phyloP scores from a whole-genome alignment of 2,329 filamentous ascomycete genomes.

The Neophaeococcomyces aloes region DNA sequence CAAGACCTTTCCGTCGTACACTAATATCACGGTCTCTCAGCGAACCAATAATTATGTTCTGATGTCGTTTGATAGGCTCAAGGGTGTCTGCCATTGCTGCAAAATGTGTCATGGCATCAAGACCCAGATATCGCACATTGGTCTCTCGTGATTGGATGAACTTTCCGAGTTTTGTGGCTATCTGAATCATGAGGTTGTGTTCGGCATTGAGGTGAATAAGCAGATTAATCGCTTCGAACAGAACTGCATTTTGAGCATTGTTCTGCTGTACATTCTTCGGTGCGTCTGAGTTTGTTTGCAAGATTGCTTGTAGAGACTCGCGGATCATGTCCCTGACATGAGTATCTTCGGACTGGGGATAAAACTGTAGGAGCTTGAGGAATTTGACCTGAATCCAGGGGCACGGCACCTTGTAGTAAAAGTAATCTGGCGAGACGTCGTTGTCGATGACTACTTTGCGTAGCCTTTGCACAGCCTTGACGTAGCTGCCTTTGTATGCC shows the following conservation, averaged over 20 bases:
- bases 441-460: slow-evolving; percentile 85
- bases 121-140: slow-evolving; percentile 87
- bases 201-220: slow-evolving; percentile 97
- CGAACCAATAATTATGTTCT: slow-evolving; percentile 89
- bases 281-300: slow-evolving; percentile 82
- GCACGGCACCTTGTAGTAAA: slow-evolving; percentile 99
- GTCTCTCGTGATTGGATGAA: slow-evolving; percentile 97
- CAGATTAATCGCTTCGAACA: slow-evolving; percentile 97
- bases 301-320: slow-evolving; percentile 78
- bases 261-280: slow-evolving; percentile 99
- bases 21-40: slow-evolving; percentile 94
- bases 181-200: slow-evolving; percentile 88
- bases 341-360: slow-evolving; percentile 88
- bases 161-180: slow-evolving; percentile 78
- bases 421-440: slow-evolving; percentile 80
- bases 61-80: slow-evolving; percentile 95
- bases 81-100: slow-evolving; percentile 87
- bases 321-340: slow-evolving; percentile 86
- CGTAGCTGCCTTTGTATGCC: slow-evolving; percentile 85
- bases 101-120: slow-evolving; percentile 97
- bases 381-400: slow-evolving; percentile 98
- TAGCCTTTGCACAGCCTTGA: slow-evolving; percentile 79
- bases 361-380: slow-evolving; percentile 84
- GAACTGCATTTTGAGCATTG: slow-evolving; percentile 93
- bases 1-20: slow-evolving; percentile 86